phyloP scores from a whole-genome alignment of 768 basidiomycete genomes.

The Psilocybe tampanensis region DNA sequence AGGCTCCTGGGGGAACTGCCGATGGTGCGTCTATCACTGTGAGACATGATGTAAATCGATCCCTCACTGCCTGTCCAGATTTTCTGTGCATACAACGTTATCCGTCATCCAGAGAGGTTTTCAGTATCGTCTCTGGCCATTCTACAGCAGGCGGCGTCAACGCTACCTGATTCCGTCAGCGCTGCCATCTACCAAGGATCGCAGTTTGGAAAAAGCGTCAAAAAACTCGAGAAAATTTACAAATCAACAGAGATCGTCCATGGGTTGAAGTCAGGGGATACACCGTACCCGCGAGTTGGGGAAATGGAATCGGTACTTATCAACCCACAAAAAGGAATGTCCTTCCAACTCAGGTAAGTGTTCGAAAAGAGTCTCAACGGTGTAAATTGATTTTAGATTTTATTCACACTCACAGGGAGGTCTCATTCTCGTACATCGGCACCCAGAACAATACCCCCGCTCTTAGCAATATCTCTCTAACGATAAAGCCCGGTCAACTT shows the following conservation, averaged over 20 bases:
- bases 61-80: conserved; percentile 30
- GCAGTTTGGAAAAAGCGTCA: conserved; percentile 25
- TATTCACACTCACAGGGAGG: conserved; percentile 36
- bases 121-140: conserved; percentile 42
- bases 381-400: not conserved
- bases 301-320: not conserved
- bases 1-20: conserved; percentile 28
- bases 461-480: conserved; percentile 42
- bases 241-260: conserved; percentile 14
- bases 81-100: conserved; percentile 36
- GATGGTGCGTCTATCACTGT: conserved; percentile 24
- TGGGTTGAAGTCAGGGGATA: conserved; percentile 19
- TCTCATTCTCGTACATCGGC: conserved; percentile 55
- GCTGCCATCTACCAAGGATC: conserved; percentile 19
- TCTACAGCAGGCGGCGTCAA: conserved; percentile 37
- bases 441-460: conserved; percentile 35
- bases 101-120: conserved; percentile 34
- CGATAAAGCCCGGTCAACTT: conserved; percentile 47
- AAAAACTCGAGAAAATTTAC: conserved; percentile 35
- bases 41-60: too few species aligned
- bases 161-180: conserved; percentile 28
- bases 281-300: not conserved
- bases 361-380: not conserved
- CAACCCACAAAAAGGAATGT: conserved; percentile 5
- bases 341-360: conserved; percentile 2